Percentiles rank a stretch among this genome's conserved stretches.
phyloP scores from a whole-genome alignment of 257 asterid genomes.

The Galeopsis tetrahit region DNA sequence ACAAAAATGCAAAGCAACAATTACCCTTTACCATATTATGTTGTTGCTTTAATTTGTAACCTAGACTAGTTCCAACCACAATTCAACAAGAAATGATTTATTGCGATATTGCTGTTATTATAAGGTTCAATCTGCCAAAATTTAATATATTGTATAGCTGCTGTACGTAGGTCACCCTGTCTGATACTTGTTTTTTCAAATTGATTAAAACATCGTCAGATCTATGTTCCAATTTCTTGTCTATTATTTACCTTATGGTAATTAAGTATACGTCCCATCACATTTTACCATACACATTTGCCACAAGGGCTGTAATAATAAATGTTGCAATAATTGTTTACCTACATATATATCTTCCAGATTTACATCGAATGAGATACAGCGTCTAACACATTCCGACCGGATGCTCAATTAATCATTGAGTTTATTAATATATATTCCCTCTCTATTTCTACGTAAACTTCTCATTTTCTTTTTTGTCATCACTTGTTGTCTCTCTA shows the following conservation, averaged over 20 bases:
- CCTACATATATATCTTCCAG: constrained; percentile 8
- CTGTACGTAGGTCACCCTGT: constrained; percentile 7
- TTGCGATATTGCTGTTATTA: constrained; percentile 17
- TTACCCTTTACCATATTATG: constrained; percentile 49
- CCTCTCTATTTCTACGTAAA: too few relatives aligned
- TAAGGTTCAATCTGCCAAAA: constrained; percentile 8
- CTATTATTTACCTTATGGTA: background rate
- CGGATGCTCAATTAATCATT: background rate
- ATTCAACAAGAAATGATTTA: constrained; percentile 21
- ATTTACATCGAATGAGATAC: background rate
- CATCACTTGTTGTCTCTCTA: too few relatives aligned
- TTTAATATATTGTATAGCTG: constrained; percentile 12
- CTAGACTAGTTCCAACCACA: constrained; percentile 23
- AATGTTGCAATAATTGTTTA: constrained; percentile 13
- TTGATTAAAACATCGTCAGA: background rate
- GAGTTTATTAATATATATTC: background rate
- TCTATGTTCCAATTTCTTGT: background rate
- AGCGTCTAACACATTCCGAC: background rate
- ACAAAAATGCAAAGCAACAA: constrained; percentile 55
- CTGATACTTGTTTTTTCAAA: constrained; percentile 6
- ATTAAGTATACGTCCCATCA: background rate
- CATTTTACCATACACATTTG: background rate
- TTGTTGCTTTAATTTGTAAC: constrained; percentile 19
- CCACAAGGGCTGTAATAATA: background rate
- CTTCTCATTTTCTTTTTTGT: too few relatives aligned